Evolutionary conservation across 179 eudicot species (phyloP).

Genomic region (Nepenthes alata): DNA sequence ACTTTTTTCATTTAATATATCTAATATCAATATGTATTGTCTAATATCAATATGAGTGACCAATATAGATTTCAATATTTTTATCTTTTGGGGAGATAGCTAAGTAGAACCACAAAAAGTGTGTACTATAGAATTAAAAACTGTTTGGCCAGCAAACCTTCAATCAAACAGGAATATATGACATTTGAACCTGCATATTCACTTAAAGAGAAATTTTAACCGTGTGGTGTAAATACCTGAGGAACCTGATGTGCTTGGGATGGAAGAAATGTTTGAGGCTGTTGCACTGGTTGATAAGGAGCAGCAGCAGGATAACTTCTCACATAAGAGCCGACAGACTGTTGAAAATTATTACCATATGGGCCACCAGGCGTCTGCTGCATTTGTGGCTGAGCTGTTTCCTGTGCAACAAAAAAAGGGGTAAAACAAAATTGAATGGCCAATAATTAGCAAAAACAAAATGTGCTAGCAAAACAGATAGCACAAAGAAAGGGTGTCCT

Average conservation of each 20-base stretch:
- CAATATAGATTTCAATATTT: too few relatives aligned
- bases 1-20: too few relatives aligned
- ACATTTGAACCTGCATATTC: too few relatives aligned
- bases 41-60: too few relatives aligned
- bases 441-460: background rate
- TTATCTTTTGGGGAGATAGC: too few relatives aligned
- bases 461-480: too few relatives aligned
- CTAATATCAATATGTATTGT: too few relatives aligned
- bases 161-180: too few relatives aligned
- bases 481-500: background rate
- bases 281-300: constrained; percentile 43
- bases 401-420: constrained; percentile 11
- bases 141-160: too few relatives aligned
- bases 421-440: background rate
- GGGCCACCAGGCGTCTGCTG: constrained; percentile 35
- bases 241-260: constrained; percentile 42
- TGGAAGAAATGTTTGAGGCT: constrained; percentile 56
- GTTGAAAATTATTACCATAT: constrained; percentile 44
- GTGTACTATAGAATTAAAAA: too few relatives aligned
- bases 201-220: background rate
- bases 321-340: constrained; percentile 25
- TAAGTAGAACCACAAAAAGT: too few relatives aligned
- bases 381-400: constrained; percentile 24
- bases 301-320: constrained; percentile 37
- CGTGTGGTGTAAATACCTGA: constrained; percentile 26